Conservation (phyloP, 768 basidiomycete genomes). For the Tylopilus sp. region DNA sequence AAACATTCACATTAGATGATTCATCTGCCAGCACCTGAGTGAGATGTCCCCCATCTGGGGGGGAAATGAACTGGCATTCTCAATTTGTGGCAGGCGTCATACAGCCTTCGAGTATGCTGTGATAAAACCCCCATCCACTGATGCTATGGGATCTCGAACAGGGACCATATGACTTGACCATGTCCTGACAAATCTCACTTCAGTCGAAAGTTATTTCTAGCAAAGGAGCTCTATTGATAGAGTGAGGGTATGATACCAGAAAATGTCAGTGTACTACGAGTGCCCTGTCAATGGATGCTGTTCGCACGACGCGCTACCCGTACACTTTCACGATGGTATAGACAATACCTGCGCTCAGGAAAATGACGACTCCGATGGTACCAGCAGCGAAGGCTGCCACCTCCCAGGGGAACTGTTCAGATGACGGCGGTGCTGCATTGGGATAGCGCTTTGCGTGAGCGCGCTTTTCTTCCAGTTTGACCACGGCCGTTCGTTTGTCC, state of each 20-base stretch:
- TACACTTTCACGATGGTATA: slow-evolving; percentile 27
- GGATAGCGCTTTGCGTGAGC: slow-evolving; percentile 30
- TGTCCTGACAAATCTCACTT: too few species aligned
- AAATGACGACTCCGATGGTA: slow-evolving; percentile 25
- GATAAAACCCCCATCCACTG: too few species aligned
- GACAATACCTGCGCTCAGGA: slow-evolving; percentile 20
- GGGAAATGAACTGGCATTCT: too few species aligned
- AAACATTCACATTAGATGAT: background rate
- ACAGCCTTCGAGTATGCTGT: background rate
- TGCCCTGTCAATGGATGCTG: too few species aligned
- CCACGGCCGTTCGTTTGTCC: slow-evolving; percentile 57
- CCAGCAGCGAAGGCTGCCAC: slow-evolving; percentile 28
- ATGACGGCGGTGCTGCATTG: slow-evolving; percentile 1
- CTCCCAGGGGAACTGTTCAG: slow-evolving; percentile 28
- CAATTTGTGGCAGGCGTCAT: slow-evolving; percentile 20
- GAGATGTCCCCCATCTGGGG: too few species aligned
- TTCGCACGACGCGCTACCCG: slow-evolving; percentile 7
- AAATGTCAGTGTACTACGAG: too few species aligned
- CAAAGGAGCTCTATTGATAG: too few species aligned
- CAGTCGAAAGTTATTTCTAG: too few species aligned
- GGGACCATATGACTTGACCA: too few species aligned
- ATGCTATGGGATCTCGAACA: too few species aligned
- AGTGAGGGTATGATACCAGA: too few species aligned
- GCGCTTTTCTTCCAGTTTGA: slow-evolving; percentile 42
- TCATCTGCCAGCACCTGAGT: background rate